A percentile compares a stretch with the other conserved stretches of the same genome.
Conservation (phyloP, 2,329 filamentous ascomycete genomes). For the Neonectria ditissima region DNA sequence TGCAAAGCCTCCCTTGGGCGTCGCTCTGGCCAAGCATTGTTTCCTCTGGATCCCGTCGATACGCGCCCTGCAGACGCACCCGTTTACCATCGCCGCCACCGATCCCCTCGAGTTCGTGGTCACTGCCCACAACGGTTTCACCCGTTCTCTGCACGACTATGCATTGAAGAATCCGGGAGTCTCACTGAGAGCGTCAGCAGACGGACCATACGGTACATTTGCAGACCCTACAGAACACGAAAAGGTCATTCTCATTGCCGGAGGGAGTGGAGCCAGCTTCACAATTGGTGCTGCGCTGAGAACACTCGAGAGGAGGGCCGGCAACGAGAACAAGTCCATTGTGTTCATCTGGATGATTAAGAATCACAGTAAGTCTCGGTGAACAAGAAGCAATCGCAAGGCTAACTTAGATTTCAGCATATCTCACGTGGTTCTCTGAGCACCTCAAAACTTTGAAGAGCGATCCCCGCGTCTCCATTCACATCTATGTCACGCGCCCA, state of each 20-base stretch:
- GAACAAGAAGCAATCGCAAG: not conserved
- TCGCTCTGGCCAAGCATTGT: slow-evolving; percentile 69
- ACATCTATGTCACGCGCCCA: slow-evolving; percentile 52
- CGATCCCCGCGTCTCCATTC: slow-evolving; percentile 47
- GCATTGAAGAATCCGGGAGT: slow-evolving; percentile 63
- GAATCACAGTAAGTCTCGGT: slow-evolving; percentile 47
- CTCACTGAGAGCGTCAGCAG: slow-evolving; percentile 62
- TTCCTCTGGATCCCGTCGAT: slow-evolving; percentile 73
- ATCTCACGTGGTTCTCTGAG: slow-evolving; percentile 53
- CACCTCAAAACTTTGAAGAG: slow-evolving; percentile 49
- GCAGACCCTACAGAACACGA: slow-evolving; percentile 65
- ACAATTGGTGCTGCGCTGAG: slow-evolving; percentile 55
- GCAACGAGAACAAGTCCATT: slow-evolving; percentile 43
- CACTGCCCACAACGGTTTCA: slow-evolving; percentile 70
- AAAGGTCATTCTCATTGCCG: slow-evolving; percentile 69
- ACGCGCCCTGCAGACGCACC: slow-evolving; percentile 69
- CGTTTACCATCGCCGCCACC: slow-evolving; percentile 69
- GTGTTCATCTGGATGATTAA: slow-evolving; percentile 57
- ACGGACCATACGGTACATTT: slow-evolving; percentile 69
- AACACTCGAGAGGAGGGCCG: slow-evolving; percentile 47
- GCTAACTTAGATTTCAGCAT: slow-evolving; percentile 42
- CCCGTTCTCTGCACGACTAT: slow-evolving; percentile 64
- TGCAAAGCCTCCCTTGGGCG: slow-evolving; percentile 59
- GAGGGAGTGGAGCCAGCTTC: slow-evolving; percentile 72
- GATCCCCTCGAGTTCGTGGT: slow-evolving; percentile 69